Evolutionary conservation across 176 grass and related monocot species (phyloP).

Genomic region (Juncus inflexus): DNA sequence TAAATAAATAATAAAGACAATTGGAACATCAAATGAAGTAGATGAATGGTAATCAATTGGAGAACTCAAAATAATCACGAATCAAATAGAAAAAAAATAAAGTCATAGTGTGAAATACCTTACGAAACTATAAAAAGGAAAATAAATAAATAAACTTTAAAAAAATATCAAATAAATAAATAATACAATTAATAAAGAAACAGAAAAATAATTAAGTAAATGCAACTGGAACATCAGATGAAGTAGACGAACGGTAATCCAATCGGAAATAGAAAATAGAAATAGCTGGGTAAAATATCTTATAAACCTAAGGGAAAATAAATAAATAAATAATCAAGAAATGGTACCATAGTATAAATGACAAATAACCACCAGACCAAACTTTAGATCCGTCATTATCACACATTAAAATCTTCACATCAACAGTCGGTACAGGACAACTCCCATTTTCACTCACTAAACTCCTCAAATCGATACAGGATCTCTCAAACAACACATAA

Average conservation of each 20-base stretch:
- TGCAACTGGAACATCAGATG: no score
- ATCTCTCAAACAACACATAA: constrained; percentile 66
- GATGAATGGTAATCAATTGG: no score
- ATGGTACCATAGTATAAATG: constrained; percentile 73
- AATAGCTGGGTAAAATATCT: constrained; percentile 27
- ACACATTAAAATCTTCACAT: constrained; percentile 80
- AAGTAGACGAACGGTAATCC: neutral
- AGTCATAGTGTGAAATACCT: no score
- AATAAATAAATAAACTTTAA: no score
- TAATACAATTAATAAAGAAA: no score
- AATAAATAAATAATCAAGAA: constrained; percentile 6
- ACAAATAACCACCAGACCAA: constrained; percentile 75
- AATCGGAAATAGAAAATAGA: constrained; percentile 1
- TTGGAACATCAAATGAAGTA: no score
- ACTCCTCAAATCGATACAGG: constrained; percentile 67
- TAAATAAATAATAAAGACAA: no score
- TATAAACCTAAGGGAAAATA: constrained; percentile 5
- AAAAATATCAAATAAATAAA: no score
- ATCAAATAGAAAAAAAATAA: no score
- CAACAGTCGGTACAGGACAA: constrained; percentile 61
- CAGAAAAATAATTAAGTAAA: no score
- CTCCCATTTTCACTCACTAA: constrained; percentile 63
- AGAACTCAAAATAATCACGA: no score
- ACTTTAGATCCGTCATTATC: constrained; percentile 88
- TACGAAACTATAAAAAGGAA: no score